These are phyloP conservation scores for Polysphondylium violaceum DNA, from an alignment of 78 protist genomes.

Conservation along the genomic window DNA sequence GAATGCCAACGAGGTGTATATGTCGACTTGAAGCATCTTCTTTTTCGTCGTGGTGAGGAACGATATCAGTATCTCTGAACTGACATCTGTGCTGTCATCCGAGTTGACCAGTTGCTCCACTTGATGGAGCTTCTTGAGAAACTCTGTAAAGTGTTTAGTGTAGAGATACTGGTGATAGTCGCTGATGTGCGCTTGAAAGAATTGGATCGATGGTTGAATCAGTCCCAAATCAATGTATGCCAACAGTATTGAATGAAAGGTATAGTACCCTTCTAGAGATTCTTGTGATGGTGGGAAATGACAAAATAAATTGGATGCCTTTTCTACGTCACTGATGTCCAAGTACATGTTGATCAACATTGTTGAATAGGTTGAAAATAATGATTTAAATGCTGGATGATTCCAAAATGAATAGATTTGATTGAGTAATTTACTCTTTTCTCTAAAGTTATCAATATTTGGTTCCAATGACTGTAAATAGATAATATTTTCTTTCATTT, in stretches of 20 bases:
- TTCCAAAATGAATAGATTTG: not conserved
- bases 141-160: not conserved
- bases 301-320: not conserved
- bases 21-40: not conserved
- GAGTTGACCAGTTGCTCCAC: too few relatives aligned
- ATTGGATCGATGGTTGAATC: not conserved
- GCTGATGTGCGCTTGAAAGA: not conserved
- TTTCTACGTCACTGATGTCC: not conserved
- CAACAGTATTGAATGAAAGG: not conserved
- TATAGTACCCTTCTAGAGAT: not conserved
- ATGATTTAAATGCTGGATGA: not conserved
- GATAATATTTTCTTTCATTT: not conserved
- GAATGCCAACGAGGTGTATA: not conserved
- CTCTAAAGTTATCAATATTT: not conserved
- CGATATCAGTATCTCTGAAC: not conserved
- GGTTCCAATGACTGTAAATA: not conserved
- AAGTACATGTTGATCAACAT: not conserved
- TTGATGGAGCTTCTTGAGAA: not conserved
- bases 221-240: not conserved
- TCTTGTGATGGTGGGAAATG: not conserved
- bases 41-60: not conserved
- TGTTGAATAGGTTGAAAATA: too few relatives aligned
- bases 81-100: not conserved
- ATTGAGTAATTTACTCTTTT: not conserved
- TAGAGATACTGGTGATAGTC: not conserved